These are phyloP conservation scores for Candida pseudocylindracea DNA, from an alignment of 1,139 yeast species.

Conservation along the genomic window DNA sequence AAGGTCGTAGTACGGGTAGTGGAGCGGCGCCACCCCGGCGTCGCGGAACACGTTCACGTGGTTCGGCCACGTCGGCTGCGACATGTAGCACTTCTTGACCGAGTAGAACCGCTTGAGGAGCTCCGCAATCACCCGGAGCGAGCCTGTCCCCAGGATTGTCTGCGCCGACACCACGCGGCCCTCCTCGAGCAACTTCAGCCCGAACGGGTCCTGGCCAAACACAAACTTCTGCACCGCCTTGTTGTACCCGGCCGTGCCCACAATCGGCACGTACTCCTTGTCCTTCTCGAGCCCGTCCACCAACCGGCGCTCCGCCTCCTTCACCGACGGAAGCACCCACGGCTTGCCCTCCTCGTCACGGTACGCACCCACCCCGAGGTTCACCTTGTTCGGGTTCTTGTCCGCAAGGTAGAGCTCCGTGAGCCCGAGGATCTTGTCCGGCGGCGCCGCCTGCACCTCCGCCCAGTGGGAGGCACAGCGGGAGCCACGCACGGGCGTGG, in stretches of 20 bases:
- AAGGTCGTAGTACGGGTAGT: conserved; percentile 29
- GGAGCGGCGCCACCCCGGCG: conserved; percentile 20
- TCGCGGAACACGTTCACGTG: conserved; percentile 35
- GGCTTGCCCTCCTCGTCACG: conserved; percentile 24
- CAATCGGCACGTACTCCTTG: conserved; percentile 36
- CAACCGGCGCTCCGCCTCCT: conserved; percentile 19
- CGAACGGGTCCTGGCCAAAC: conserved; percentile 26
- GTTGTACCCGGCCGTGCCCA: conserved; percentile 26
- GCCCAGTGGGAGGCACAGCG: conserved; percentile 9
- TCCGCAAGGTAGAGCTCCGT: conserved; percentile 26
- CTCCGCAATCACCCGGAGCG: conserved; percentile 31
- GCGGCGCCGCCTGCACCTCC: conserved; percentile 38
- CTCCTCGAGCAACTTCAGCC: conserved; percentile 20
- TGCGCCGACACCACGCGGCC: conserved; percentile 31
- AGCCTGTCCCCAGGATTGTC: conserved; percentile 39
- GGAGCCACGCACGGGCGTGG: no score
- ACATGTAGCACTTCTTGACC: conserved; percentile 25
- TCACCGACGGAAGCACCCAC: conserved; percentile 23
- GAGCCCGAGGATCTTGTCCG: conserved; percentile 55
- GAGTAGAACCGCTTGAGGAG: conserved; percentile 25
- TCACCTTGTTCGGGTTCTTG: conserved; percentile 17
- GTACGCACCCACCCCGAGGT: conserved; percentile 29
- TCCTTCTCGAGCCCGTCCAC: conserved; percentile 10
- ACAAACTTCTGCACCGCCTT: conserved; percentile 23
- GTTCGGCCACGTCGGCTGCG: conserved; percentile 63